Conservation (phyloP, 2,329 filamentous ascomycete genomes). For the Cladosporium sp. region DNA sequence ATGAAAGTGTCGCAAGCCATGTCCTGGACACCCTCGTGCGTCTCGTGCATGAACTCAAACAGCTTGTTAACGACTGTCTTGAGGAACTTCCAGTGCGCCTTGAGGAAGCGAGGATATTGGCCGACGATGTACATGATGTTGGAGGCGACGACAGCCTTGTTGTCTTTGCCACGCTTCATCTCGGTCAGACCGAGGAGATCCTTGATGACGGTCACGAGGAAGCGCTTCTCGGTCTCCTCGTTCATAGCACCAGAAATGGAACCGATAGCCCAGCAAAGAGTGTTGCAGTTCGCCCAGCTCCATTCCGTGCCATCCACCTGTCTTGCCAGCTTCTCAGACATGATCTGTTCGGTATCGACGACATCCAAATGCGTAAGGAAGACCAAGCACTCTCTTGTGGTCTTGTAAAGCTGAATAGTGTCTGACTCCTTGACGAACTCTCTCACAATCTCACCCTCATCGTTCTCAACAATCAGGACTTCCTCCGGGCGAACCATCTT, state of each 20-base stretch:
- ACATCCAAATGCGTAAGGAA: constrained; percentile 97
- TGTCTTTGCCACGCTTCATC: constrained; percentile 99
- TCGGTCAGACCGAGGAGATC: constrained; percentile 93
- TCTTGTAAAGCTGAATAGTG: constrained; percentile 98
- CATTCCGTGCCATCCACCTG: constrained; percentile 94
- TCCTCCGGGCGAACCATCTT: constrained; percentile 99
- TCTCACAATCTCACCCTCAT: constrained; percentile 96
- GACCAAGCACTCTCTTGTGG: constrained; percentile 91
- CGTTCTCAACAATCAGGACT: constrained; percentile 98
- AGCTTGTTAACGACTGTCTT: constrained; percentile 99
- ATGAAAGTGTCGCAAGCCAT: constrained; percentile 99
- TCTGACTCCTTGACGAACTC: constrained; percentile 99
- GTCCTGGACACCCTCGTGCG: constrained; percentile 97
- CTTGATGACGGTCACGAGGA: constrained; percentile 97
- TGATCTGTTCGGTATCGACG: constrained; percentile 94
- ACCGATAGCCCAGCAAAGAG: constrained; percentile 97
- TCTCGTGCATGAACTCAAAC: constrained; percentile 99
- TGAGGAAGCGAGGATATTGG: constrained; percentile 95
- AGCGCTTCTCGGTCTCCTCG: constrained; percentile 97
- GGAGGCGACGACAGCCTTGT: constrained; percentile 96
- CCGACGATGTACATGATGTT: constrained; percentile 99
- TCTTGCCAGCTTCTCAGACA: constrained; percentile 94
- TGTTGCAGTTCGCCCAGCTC: constrained; percentile 99
- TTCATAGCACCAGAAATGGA: constrained; percentile 99
- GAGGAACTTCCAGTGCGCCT: constrained; percentile 99